Percentiles rank a stretch among this genome's conserved stretches.
Conservation (phyloP, 2,329 filamentous ascomycete genomes). For the Aspergillus fructus region DNA sequence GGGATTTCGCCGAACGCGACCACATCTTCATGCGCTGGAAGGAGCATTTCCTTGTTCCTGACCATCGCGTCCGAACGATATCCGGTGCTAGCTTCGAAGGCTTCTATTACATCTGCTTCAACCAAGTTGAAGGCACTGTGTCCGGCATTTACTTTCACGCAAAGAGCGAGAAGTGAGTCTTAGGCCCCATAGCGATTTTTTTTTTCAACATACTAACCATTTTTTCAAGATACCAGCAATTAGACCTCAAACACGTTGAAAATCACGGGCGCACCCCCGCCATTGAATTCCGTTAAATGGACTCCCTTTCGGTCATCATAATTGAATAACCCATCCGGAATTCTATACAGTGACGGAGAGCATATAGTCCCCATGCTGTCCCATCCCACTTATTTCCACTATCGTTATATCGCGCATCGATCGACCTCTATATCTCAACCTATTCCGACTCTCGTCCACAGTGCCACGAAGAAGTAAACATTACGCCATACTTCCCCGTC, state of each 20-base stretch:
- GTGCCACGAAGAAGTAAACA: neutral
- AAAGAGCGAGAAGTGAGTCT: constrained; percentile 89
- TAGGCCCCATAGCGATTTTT: neutral
- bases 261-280: constrained; percentile 80
- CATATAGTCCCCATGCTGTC: neutral
- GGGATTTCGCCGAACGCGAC: constrained; percentile 74
- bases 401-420: neutral
- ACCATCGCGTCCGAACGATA: constrained; percentile 88
- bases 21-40: constrained; percentile 99
- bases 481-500: neutral
- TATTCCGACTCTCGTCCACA: neutral
- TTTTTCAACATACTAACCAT: neutral
- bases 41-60: constrained; percentile 93
- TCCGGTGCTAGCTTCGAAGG: constrained; percentile 95
- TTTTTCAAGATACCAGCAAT: constrained; percentile 74
- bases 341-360: neutral
- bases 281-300: constrained; percentile 79
- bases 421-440: neutral
- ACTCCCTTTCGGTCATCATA: neutral
- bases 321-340: neutral
- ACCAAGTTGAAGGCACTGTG: constrained; percentile 81
- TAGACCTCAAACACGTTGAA: constrained; percentile 84
- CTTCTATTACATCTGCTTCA: constrained; percentile 99
- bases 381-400: neutral
- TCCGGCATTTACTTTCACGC: constrained; percentile 97